A percentile compares a stretch with the other conserved stretches of the same genome.
Conservation (phyloP, 768 basidiomycete genomes). For the Dendrothele bispora region DNA sequence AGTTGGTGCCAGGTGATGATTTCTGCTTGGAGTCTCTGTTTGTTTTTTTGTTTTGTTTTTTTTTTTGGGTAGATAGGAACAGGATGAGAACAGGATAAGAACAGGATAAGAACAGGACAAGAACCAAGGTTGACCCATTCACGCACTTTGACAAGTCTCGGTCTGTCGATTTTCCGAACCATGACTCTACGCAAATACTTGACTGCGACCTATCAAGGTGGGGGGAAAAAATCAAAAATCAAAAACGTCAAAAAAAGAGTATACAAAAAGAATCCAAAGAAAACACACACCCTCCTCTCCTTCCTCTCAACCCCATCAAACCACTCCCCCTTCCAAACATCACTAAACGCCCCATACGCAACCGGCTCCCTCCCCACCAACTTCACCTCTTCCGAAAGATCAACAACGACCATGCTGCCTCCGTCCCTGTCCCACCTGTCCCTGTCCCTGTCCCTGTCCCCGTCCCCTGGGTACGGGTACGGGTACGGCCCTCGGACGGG, state of each 20-base stretch:
- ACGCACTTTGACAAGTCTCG: conserved; percentile 50
- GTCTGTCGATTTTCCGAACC: conserved; percentile 48
- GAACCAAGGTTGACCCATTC: too few species aligned
- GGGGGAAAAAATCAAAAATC: too few species aligned
- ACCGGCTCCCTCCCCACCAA: conserved; percentile 45
- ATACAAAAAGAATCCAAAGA: background rate
- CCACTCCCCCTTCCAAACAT: conserved; percentile 63
- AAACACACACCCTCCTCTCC: conserved; percentile 28
- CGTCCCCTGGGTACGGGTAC: too few species aligned
- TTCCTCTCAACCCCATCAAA: conserved; percentile 43
- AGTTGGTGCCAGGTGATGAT: conserved; percentile 58
- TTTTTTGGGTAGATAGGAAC: background rate
- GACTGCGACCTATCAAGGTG: conserved; percentile 46
- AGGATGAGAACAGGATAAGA: background rate
- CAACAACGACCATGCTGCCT: too few species aligned
- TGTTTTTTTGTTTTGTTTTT: background rate
- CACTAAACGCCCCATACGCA: conserved; percentile 56
- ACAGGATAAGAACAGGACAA: background rate
- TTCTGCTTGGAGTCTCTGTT: conserved; percentile 56
- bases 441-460: too few species aligned
- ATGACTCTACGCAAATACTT: conserved; percentile 56
- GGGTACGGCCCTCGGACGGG: too few species aligned
- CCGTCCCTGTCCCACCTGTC: too few species aligned
- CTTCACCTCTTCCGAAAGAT: too few species aligned
- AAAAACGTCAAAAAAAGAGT: too few species aligned